phyloP scores from a whole-genome alignment of 495 filamentous ascomycete genomes.

The Penicillium daleae region DNA sequence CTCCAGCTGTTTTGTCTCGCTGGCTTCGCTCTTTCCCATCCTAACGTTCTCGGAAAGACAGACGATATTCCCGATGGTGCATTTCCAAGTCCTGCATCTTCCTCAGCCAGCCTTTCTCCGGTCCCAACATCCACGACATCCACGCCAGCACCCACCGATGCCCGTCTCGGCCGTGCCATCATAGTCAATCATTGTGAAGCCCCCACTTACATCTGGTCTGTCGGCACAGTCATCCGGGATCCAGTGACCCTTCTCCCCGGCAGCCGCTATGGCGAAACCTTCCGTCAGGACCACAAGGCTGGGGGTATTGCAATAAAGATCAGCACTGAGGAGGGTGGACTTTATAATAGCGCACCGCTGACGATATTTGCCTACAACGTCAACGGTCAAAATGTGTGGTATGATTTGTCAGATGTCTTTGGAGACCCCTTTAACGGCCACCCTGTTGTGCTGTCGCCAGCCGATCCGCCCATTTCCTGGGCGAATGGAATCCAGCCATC shows the following conservation, averaged over 20 bases:
- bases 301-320: conserved; percentile 63
- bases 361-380: conserved; percentile 60
- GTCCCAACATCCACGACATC: conserved; percentile 11
- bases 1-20: conserved; percentile 15
- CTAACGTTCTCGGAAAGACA: conserved; percentile 1
- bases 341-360: conserved; percentile 53
- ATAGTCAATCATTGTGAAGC: conserved; percentile 53
- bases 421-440: conserved; percentile 58
- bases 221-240: conserved; percentile 43
- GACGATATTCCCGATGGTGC: conserved; percentile 5
- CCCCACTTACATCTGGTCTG: conserved; percentile 60
- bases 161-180: conserved; percentile 47
- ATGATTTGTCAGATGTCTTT: conserved; percentile 60
- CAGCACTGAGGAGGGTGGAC: conserved; percentile 48
- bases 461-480: conserved; percentile 52
- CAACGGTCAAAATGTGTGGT: conserved; percentile 51
- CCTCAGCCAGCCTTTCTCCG: conserved; percentile 5
- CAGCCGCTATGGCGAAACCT: conserved; percentile 44
- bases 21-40: conserved; percentile 13
- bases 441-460: conserved; percentile 42
- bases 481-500: conserved; percentile 49
- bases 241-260: conserved; percentile 29
- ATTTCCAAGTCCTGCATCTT: conserved; percentile 19
- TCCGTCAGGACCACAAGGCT: conserved; percentile 45
- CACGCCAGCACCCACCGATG: conserved; percentile 19